phyloP scores from a whole-genome alignment of 108 stramenopile species.

The Pseudonitzschia delicatissima region DNA sequence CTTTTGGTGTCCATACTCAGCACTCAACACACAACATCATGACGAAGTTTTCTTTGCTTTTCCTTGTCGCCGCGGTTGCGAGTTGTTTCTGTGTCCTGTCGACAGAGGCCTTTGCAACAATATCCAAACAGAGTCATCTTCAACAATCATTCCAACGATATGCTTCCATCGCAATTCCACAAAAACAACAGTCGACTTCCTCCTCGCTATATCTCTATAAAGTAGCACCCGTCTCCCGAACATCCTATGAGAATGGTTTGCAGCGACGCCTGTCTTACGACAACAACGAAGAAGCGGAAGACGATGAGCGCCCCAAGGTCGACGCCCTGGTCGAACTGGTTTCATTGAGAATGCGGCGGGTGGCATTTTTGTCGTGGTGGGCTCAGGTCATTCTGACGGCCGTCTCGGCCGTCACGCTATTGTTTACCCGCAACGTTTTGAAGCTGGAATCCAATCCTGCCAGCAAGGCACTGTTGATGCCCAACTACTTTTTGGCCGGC shows the following conservation, averaged over 20 bases:
- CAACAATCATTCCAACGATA: background rate
- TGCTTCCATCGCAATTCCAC: too few relatives aligned
- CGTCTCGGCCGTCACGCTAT: constrained; percentile 66
- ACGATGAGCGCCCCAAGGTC: constrained; percentile 4
- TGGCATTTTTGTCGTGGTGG: constrained; percentile 88
- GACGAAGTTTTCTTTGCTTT: background rate
- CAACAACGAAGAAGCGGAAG: constrained; percentile 5
- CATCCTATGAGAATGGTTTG: background rate
- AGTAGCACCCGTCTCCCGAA: background rate
- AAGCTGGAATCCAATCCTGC: constrained; percentile 4
- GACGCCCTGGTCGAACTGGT: constrained; percentile 30
- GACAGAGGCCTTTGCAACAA: constrained; percentile 1
- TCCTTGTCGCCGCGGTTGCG: background rate
- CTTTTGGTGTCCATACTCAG: too few relatives aligned
- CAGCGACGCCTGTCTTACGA: constrained; percentile 8
- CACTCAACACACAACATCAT: too few relatives aligned
- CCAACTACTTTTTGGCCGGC: constrained; percentile 71
- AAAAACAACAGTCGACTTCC: background rate
- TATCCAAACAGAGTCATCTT: background rate
- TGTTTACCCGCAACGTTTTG: constrained; percentile 76
- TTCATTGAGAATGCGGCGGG: constrained; percentile 39
- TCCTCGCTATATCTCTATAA: background rate
- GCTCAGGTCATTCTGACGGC: constrained; percentile 76
- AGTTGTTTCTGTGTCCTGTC: background rate
- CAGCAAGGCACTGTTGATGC: background rate